These are phyloP conservation scores for Wickerhamiella dianesei DNA, from an alignment of 805 yeast genomes.

Conservation along the genomic window DNA sequence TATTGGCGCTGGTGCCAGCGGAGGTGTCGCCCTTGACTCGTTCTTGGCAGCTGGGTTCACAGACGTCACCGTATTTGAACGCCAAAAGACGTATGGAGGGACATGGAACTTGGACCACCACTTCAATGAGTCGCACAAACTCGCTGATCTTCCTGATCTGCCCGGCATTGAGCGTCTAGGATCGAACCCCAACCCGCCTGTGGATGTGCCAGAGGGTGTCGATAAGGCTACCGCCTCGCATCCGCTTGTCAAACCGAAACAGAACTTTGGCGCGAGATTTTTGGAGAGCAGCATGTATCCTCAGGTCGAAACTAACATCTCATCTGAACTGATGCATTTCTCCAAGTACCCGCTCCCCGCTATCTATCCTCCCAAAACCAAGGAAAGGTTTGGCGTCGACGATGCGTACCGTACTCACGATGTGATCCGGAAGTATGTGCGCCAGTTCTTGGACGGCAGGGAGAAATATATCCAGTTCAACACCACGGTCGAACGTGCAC, in stretches of 20 bases:
- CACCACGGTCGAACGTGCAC: slow-evolving; percentile 9
- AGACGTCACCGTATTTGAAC: slow-evolving; percentile 11
- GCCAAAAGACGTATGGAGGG: slow-evolving; percentile 11
- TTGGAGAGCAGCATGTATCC: slow-evolving; percentile 9
- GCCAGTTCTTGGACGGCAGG: slow-evolving; percentile 4
- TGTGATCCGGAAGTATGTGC: slow-evolving; percentile 10
- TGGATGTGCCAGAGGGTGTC: slow-evolving; percentile 1
- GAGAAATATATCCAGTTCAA: slow-evolving; percentile 5
- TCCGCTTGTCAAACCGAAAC: slow-evolving; percentile 1
- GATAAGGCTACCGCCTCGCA: slow-evolving; percentile 1
- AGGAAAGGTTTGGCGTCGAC: slow-evolving; percentile 9
- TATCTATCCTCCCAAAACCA: slow-evolving; percentile 5
- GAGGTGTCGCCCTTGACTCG: slow-evolving; percentile 11
- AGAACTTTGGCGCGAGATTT: not conserved
- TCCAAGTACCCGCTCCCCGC: slow-evolving; percentile 6
- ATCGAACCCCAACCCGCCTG: not conserved
- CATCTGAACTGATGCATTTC: slow-evolving; percentile 14
- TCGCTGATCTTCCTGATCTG: slow-evolving; percentile 5
- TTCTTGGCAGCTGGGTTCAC: slow-evolving; percentile 9
- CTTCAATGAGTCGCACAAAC: slow-evolving; percentile 4
- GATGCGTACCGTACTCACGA: slow-evolving; percentile 12
- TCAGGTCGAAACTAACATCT: slow-evolving; percentile 12
- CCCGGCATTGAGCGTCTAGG: slow-evolving; percentile 3
- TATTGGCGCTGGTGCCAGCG: slow-evolving; percentile 16
- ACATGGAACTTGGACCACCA: slow-evolving; percentile 14